A percentile compares a stretch with the other conserved stretches of the same genome.
These are phyloP conservation scores for Lomentospora prolificans DNA, from an alignment of 2,329 filamentous ascomycete species.

Conservation along the genomic window DNA sequence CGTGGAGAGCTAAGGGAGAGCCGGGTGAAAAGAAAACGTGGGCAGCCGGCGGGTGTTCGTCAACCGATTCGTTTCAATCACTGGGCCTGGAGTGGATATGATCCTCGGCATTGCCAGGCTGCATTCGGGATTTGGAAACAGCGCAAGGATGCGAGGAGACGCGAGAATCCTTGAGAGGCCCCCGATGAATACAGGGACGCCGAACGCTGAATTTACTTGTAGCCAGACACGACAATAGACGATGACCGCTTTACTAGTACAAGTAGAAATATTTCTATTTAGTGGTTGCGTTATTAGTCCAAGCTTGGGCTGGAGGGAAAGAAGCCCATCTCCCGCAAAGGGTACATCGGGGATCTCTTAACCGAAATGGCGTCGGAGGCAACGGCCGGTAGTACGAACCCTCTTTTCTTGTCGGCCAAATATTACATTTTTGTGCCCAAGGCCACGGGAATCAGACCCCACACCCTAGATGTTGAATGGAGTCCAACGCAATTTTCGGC, in stretches of 20 bases:
- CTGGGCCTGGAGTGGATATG: background rate
- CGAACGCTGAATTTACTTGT: too few species aligned
- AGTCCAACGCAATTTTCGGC: background rate
- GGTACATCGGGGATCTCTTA: background rate
- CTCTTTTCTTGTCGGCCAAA: background rate
- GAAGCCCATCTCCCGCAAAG: background rate
- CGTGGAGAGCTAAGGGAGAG: background rate
- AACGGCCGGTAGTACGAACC: background rate
- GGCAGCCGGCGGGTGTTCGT: background rate
- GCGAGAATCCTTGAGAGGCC: too few species aligned
- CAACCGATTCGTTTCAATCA: background rate
- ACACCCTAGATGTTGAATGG: background rate
- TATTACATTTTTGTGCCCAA: background rate
- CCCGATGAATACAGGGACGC: too few species aligned
- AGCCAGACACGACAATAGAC: too few species aligned
- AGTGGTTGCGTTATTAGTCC: background rate
- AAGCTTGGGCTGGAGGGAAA: background rate
- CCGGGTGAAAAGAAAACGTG: background rate
- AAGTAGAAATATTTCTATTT: too few species aligned
- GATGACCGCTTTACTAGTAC: too few species aligned
- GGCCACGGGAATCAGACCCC: background rate
- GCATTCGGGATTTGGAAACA: too few species aligned
- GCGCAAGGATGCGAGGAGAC: too few species aligned
- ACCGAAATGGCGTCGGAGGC: background rate
- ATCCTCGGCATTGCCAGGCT: too few species aligned